These are phyloP conservation scores for Cryptococcus sp. DNA, from an alignment of 1,284 basidiomycete species.

Conservation along the genomic window DNA sequence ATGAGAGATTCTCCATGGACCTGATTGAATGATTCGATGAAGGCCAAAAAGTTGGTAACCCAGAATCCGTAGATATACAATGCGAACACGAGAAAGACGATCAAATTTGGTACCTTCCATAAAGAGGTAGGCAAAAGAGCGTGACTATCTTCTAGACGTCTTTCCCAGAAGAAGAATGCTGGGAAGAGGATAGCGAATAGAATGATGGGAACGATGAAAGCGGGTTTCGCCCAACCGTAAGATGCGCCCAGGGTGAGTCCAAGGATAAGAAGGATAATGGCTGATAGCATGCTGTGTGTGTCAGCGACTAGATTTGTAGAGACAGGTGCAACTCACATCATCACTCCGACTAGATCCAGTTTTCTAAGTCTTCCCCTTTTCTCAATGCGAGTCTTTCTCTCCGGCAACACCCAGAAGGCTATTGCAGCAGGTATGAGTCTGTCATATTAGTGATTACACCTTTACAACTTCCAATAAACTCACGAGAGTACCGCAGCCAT, in stretches of 20 bases:
- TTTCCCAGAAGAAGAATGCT: conserved; percentile 36
- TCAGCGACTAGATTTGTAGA: neutral
- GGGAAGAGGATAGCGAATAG: conserved; percentile 33
- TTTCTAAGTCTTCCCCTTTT: conserved; percentile 10
- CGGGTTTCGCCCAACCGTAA: conserved; percentile 35
- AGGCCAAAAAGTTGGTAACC: conserved; percentile 14
- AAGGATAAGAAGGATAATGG: conserved; percentile 40
- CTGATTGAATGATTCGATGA: conserved; percentile 18
- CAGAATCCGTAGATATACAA: conserved; percentile 39
- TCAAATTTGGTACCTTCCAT: conserved; percentile 42
- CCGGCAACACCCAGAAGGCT: neutral
- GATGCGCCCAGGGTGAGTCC: conserved; percentile 40
- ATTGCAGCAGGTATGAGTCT: neutral
- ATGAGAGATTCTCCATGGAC: conserved; percentile 19
- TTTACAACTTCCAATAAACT: neutral
- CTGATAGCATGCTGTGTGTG: conserved; percentile 23
- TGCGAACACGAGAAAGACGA: conserved; percentile 32
- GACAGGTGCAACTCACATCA: neutral
- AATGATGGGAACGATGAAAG: conserved; percentile 44
- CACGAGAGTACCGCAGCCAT: neutral
- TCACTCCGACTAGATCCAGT: conserved; percentile 33
- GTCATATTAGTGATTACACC: neutral
- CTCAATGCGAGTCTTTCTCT: conserved; percentile 14
- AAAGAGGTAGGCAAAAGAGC: conserved; percentile 35
- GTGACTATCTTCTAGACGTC: conserved; percentile 22